Evolutionary conservation across 257 asterid species (phyloP), one percentile per base, ranked within the genome.

Genomic region (Gentiana dahurica): DNA sequence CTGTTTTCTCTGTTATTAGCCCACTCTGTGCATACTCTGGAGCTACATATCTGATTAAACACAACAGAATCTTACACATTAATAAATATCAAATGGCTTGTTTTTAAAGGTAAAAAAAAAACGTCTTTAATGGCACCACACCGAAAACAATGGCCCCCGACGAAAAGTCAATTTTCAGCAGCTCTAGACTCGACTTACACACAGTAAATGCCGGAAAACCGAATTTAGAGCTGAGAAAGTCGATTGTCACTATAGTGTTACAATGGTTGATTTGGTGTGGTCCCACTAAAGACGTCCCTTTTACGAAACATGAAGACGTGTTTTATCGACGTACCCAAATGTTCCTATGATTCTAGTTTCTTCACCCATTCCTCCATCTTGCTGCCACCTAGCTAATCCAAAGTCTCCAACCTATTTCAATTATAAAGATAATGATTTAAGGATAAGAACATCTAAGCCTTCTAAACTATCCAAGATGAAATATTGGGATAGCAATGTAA

Each of bases 1-100:
- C 96, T 7, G 94, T 79, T 47, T 90, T 90, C 37, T 87, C 92
- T 64, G 89, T 80, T 61, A 90, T 76, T 70, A 80, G 85, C 38
- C 96, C 96, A 12, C 75, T 87, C 60, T 87, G 91, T 49, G 93
- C 94, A 60, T 90, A 90, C 67, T 90, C 98, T 10, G 98, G 96
- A 68, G 95, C 85, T 63, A 87, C 57, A 80, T 90, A 87, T 66
- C 82, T 72, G 53, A 15, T 32, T 34, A 53, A 48, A 38, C 32
- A 37, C 60, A 67, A 24, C 4, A 3, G 4, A 43, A 37, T 34
- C 11, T 8, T 24, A 24, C 24, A 24, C 24, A 24, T 24, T 24
- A 0, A 24, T 24, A 24, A 24, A 24, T 24, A 24, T 24, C 24
- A 24, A 24, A 24, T 24, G 24, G 24, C 24, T 24, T 24, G 24